A percentile compares a stretch with the other conserved stretches of the same genome.
These are phyloP conservation scores for Nasturtium officinale DNA, from an alignment of 345 rosid species.

Conservation along the genomic window DNA sequence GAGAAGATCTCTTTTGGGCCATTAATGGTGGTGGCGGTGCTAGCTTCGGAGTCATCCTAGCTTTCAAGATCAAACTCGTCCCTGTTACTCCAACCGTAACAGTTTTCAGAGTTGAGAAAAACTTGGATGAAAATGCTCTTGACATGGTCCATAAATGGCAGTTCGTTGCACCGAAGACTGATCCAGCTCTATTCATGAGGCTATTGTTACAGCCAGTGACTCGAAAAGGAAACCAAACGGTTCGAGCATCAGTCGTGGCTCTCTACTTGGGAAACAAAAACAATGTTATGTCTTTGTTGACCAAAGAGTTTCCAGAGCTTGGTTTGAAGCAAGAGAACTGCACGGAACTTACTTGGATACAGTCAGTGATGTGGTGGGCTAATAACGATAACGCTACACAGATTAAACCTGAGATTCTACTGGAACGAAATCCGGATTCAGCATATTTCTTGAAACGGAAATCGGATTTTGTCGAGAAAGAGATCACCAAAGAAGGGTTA, in stretches of 20 bases:
- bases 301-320: slow-evolving; percentile 55
- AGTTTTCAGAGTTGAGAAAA: slow-evolving; percentile 47
- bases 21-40: slow-evolving; percentile 63
- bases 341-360: slow-evolving; percentile 59
- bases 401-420: slow-evolving; percentile 46
- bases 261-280: slow-evolving; percentile 47
- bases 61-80: slow-evolving; percentile 56
- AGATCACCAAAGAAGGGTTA: slow-evolving; percentile 47
- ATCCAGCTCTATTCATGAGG: slow-evolving; percentile 64
- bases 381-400: slow-evolving; percentile 40
- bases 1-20: slow-evolving; percentile 69
- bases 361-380: slow-evolving; percentile 60
- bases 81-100: slow-evolving; percentile 55
- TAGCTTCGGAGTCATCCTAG: slow-evolving; percentile 58
- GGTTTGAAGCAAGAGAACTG: slow-evolving; percentile 52
- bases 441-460: slow-evolving; percentile 55
- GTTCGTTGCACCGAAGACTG: slow-evolving; percentile 59
- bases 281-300: slow-evolving; percentile 42
- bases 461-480: slow-evolving; percentile 62
- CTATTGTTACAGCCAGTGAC: slow-evolving; percentile 59
- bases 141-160: slow-evolving; percentile 57
- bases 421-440: slow-evolving; percentile 39
- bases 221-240: slow-evolving; percentile 37
- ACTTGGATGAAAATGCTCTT: slow-evolving; percentile 44
- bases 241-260: slow-evolving; percentile 46